Conservation (phyloP, 345 rosid species). For the Syzygium aqueum region DNA sequence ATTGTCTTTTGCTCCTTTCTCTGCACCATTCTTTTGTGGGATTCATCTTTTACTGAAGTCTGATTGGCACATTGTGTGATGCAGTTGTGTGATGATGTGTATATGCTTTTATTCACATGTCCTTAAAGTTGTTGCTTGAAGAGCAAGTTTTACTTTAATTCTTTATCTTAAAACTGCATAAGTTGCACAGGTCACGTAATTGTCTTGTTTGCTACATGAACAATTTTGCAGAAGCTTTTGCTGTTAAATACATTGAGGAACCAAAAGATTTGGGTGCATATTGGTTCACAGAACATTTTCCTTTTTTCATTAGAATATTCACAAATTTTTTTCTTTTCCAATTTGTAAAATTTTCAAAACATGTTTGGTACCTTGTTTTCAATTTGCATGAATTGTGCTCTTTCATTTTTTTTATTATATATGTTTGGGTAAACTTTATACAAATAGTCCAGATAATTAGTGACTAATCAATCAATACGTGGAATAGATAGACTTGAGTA, state of each 20-base stretch:
- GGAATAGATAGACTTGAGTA: background rate
- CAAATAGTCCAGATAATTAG: background rate
- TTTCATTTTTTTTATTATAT: background rate
- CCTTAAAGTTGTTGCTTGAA: background rate
- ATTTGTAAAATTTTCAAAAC: background rate
- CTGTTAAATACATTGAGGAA: background rate
- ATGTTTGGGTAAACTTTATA: background rate
- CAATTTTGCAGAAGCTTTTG: background rate
- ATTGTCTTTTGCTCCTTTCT: background rate
- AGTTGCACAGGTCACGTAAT: background rate
- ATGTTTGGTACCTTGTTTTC: background rate
- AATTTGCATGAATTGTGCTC: background rate
- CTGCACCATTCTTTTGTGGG: background rate
- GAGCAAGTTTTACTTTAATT: background rate
- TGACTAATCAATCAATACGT: background rate
- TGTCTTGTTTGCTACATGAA: background rate
- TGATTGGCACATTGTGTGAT: background rate
- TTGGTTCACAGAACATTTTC: background rate
- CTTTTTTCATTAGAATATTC: background rate
- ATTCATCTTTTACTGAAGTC: background rate
- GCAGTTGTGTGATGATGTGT: background rate
- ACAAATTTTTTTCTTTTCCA: background rate
- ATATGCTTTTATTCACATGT: background rate
- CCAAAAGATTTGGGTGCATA: background rate
- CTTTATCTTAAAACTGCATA: background rate